Base-by-base conservation (phyloP, 495 filamentous ascomycete genomes). In the Xylaria longipes region DNA sequence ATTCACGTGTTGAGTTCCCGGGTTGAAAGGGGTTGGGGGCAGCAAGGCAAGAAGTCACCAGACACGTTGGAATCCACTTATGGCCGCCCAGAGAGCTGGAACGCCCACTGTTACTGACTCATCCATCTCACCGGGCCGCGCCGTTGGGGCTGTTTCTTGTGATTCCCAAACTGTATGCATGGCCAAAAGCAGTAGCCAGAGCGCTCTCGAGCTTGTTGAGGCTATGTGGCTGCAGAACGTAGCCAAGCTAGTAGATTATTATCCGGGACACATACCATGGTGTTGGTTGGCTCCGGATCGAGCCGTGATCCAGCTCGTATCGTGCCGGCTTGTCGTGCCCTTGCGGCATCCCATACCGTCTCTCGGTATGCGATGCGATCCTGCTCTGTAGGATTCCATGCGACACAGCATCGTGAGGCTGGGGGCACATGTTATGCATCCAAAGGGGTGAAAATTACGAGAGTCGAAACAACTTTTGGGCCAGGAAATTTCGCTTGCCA, bases 1-100 rank as follows among this genome's bases (percentile, higher is more conserved):
- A 65, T 60, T 61, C 54, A 69, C 56, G 41, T 60, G 56, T 69
- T 15, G 41, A 46, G 27, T 50, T 33, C 20, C 39, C 41, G 43
- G 56, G 31, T 17, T 22, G 41, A 9, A n/a, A 5, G 41, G 39
- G 56, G 33, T n/a, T 41, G 65, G 7, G 25, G 35, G 33, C 52
- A 57, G 52, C 37, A 31, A 45, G 41, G 33, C 22, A 20, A 39
- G 48, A 43, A 41, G 65, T 35, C 50, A 14, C 27, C 54, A 29
- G 65, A 54, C 50, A 33, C 11, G 27, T 41, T n/a, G 27, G 8
- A 68, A 33, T 58, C 65, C 65, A 46, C 65, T n/a, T 17, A 14
- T 29, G 41, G n/a, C 29, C 17, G 31, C 9, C 20, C 33, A 35
- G 45, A 45, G 58, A 63, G 39, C 68, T 12, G 57, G 58, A 33